phyloP scores from a whole-genome alignment of 2,329 filamentous ascomycete genomes.

The Aspergillus ustus region DNA sequence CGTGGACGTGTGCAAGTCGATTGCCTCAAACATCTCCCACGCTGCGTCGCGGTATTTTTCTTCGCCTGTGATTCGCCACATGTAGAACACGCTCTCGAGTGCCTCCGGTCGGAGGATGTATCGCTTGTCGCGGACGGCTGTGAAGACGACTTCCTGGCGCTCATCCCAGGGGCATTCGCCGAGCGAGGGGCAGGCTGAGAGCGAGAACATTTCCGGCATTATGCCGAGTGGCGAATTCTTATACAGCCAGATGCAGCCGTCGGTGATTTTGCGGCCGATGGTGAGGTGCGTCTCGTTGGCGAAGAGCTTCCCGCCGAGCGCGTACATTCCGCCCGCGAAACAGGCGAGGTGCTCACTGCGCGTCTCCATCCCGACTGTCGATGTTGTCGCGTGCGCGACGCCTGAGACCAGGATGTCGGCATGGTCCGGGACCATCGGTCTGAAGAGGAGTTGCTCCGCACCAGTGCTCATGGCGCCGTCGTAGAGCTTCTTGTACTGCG shows the following conservation, averaged over 20 bases:
- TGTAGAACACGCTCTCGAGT: constrained; percentile 61
- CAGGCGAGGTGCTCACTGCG: constrained; percentile 37
- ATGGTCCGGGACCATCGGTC: constrained; percentile 36
- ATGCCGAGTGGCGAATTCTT: constrained; percentile 56
- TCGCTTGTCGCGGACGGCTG: constrained; percentile 6
- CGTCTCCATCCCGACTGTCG: neutral
- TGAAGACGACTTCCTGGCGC: constrained; percentile 1
- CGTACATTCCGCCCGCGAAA: constrained; percentile 59
- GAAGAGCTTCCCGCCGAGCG: constrained; percentile 56
- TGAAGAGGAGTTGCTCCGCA: constrained; percentile 42
- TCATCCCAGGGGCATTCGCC: constrained; percentile 34
- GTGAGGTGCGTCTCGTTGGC: constrained; percentile 54
- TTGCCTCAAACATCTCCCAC: constrained; percentile 50
- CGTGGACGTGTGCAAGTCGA: constrained; percentile 42
- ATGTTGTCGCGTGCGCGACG: neutral
- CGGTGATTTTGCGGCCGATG: constrained; percentile 51
- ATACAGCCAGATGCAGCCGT: constrained; percentile 64
- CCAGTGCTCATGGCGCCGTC: constrained; percentile 35
- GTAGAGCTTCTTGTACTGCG: constrained; percentile 44
- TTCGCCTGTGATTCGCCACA: constrained; percentile 62
- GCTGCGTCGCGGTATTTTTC: constrained; percentile 44
- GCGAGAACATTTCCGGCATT: constrained; percentile 61
- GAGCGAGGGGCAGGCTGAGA: constrained; percentile 55
- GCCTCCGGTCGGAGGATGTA: constrained; percentile 50
- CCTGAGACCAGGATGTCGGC: constrained; percentile 12